Evolutionary conservation across 2,329 filamentous ascomycete species (phyloP).

Genomic region (Mycogone perniciosa): DNA sequence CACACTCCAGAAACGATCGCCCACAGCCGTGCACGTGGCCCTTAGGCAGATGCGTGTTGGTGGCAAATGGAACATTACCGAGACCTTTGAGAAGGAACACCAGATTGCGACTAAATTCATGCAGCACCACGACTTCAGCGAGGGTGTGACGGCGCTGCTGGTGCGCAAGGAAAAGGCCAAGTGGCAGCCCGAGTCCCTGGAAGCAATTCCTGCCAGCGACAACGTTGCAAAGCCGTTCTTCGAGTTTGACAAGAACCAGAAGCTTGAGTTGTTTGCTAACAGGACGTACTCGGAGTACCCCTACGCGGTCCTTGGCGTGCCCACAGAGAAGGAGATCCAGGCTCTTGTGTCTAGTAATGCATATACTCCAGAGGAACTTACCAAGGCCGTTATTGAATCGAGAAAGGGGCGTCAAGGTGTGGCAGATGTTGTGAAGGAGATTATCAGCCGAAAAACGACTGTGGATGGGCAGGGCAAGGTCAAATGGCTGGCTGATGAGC

Average conservation of each 20-base stretch:
- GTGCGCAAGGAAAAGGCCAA: conserved; percentile 62
- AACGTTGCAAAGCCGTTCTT: conserved; percentile 65
- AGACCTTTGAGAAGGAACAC: conserved; percentile 83
- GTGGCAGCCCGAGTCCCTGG: conserved; percentile 71
- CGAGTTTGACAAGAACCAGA: conserved; percentile 35
- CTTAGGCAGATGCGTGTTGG: conserved; percentile 77
- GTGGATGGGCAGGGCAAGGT: conserved; percentile 38
- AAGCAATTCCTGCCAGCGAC: conserved; percentile 53
- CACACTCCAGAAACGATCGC: conserved; percentile 72
- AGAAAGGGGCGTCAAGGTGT: conserved; percentile 63
- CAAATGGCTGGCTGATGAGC: conserved; percentile 30
- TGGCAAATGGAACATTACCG: conserved; percentile 67
- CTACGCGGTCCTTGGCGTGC: conserved; percentile 62
- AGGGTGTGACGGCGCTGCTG: conserved; percentile 80
- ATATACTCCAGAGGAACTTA: conserved; percentile 49
- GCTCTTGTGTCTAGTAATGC: conserved; percentile 34
- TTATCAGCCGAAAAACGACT: conserved; percentile 56
- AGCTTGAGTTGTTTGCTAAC: conserved; percentile 56
- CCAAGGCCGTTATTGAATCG: conserved; percentile 54
- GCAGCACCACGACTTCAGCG: conserved; percentile 82
- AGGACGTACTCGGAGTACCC: conserved; percentile 69
- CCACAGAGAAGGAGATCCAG: conserved; percentile 59
- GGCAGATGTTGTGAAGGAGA: conserved; percentile 60
- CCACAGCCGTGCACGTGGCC: conserved; percentile 79
- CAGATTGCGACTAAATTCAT: conserved; percentile 84